Evolutionary conservation across 306 rosid genomes (phyloP), one percentile per base, ranked within the genome.

Genomic region (Vachellia collinsii): DNA sequence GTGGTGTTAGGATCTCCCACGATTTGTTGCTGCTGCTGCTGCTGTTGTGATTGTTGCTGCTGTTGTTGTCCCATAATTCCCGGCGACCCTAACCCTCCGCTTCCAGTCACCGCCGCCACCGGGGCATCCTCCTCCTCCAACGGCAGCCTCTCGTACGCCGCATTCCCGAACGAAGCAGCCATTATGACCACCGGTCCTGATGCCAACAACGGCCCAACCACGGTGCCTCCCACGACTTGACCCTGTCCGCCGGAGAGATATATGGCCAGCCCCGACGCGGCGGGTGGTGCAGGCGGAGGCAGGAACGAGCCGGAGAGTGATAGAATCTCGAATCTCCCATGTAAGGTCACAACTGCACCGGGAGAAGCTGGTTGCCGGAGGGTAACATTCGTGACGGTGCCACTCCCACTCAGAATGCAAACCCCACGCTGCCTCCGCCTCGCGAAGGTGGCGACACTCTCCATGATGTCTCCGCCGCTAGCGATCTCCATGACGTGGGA

Each of bases 221-320:
- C 96, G 22, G 91, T 87, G 0, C 99, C 99, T 0, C 99, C 98
- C 0, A 95, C 94, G 0, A 95, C 98, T 75, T 93, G 99, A 0
- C 99, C 99, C 77, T 93, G 99, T 17, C 97, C 97, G 0, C 98
- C 98, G 0, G 98, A 94, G 0, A 95, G 80, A 16, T 93, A 95
- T 39, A 95, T 91, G 10, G 99, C 92, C 43, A 95, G 48, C 1
- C 98, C 94, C 0, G 98, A 90, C 0, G 98, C 97, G 0, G 94
- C 97, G 0, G 97, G 92, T 0, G 97, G 99, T 0, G 99, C 98
- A 0, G 99, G 99, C 3, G 99, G 99, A 0, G 99, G 99, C n/a
- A 95, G 78, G 58, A 93, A 93, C 0, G 97, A 93, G 0, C 99
- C 98, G 0, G 98, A 93, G 59, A 95, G 72, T 0, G 99, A 95